A percentile compares a stretch with the other conserved stretches of the same genome.
These are phyloP conservation scores for Linaria vulgaris DNA, from an alignment of 257 asterid species.

Conservation along the genomic window DNA sequence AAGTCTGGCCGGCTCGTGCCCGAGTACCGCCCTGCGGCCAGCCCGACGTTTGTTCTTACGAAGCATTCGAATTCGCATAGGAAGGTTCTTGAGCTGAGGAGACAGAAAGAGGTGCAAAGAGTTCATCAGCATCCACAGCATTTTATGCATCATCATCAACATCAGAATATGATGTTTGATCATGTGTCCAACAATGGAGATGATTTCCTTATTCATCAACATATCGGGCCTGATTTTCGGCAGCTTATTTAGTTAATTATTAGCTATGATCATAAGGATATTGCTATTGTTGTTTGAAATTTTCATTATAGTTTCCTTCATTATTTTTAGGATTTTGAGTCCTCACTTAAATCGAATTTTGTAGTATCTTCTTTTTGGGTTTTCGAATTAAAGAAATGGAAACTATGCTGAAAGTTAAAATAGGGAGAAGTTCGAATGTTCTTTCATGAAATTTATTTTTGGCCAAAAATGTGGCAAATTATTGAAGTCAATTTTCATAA, in stretches of 20 bases:
- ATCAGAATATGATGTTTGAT: slow-evolving; percentile 67
- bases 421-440: slow-evolving; percentile 36
- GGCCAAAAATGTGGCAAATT: slow-evolving; percentile 39
- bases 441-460: slow-evolving; percentile 29
- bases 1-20: slow-evolving; percentile 95
- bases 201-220: slow-evolving; percentile 87
- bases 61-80: slow-evolving; percentile 91
- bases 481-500: slow-evolving; percentile 26
- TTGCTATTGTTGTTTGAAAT: slow-evolving; percentile 14
- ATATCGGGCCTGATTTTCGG: slow-evolving; percentile 69
- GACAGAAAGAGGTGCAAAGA: slow-evolving; percentile 69
- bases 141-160: slow-evolving; percentile 44
- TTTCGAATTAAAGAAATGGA: background rate
- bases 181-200: slow-evolving; percentile 52
- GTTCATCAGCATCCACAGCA: slow-evolving; percentile 61
- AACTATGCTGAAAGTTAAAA: background rate
- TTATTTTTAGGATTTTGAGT: slow-evolving; percentile 36
- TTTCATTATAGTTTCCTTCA: slow-evolving; percentile 10
- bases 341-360: slow-evolving; percentile 48
- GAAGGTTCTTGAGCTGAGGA: slow-evolving; percentile 77
- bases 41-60: slow-evolving; percentile 82
- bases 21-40: slow-evolving; percentile 88
- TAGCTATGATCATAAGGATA: background rate
- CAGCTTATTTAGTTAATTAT: slow-evolving; percentile 49
- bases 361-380: slow-evolving; percentile 23